These are phyloP conservation scores for Paramecium bursaria DNA, from an alignment of 73 alveolate genomes.

Conservation along the genomic window DNA sequence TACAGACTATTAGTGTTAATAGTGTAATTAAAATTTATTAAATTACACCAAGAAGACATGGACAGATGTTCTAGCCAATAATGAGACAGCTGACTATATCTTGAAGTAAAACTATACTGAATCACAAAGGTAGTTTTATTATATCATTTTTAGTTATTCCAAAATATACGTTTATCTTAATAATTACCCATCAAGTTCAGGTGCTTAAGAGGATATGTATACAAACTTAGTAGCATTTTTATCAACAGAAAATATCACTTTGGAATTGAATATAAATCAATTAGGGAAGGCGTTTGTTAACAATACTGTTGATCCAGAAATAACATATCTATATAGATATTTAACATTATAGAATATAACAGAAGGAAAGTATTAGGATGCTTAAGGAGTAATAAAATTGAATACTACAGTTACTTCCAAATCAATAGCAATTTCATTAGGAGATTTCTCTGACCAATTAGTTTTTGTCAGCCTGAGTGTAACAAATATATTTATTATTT, in stretches of 20 bases:
- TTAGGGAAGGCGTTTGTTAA: not conserved
- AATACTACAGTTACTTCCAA: not conserved
- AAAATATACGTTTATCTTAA: conserved; percentile 11
- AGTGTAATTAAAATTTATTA: conserved; percentile 17
- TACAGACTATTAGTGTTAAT: not conserved
- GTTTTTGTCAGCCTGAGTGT: conserved; percentile 9
- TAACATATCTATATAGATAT: not conserved
- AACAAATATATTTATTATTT: not conserved
- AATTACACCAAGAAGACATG: conserved; percentile 29
- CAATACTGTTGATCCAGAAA: conserved; percentile 56
- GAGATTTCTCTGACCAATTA: not conserved
- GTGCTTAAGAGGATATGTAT: not conserved
- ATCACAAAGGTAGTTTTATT: too few species aligned
- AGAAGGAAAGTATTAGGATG: not conserved
- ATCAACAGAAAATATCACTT: not conserved
- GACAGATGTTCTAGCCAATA: conserved; percentile 11
- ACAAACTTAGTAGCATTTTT: not conserved
- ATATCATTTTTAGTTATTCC: not conserved
- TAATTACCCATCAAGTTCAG: not conserved
- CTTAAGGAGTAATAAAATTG: not conserved
- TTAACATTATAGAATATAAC: not conserved
- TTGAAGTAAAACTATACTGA: not conserved
- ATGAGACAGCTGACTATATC: conserved; percentile 10
- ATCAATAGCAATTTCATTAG: not conserved
- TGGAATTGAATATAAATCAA: not conserved